Evolutionary conservation across 2,329 filamentous ascomycete genomes (phyloP).

Genomic region (Hymenoscyphus scutula): DNA sequence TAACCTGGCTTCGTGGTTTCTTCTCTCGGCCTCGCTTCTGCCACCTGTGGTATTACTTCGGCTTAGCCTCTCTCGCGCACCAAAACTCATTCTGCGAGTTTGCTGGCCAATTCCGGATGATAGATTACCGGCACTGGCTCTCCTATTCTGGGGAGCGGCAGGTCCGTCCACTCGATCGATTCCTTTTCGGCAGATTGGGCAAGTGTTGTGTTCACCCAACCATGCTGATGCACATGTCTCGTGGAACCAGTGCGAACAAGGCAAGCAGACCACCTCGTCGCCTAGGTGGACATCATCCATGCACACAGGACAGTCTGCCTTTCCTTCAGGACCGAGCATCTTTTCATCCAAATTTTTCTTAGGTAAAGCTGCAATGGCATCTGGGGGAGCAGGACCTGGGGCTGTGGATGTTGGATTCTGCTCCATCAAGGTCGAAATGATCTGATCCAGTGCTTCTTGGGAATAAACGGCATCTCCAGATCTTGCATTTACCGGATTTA

Average conservation of each 20-base stretch:
- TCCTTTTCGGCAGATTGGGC: conserved; percentile 70
- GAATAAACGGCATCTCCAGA: conserved; percentile 84
- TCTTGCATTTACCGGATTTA: conserved; percentile 51
- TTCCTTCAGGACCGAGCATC: conserved; percentile 62
- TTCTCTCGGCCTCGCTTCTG: conserved; percentile 18
- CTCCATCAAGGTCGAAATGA: conserved; percentile 87
- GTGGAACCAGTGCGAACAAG: conserved; percentile 94
- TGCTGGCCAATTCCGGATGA: conserved; percentile 20
- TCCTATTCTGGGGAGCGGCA: conserved; percentile 16
- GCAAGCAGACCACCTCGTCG: conserved; percentile 72
- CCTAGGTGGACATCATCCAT: conserved; percentile 78
- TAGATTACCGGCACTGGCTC: conserved; percentile 18
- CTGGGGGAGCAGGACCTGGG: conserved; percentile 74
- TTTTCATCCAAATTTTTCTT: conserved; percentile 67
- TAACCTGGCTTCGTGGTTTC: conserved; percentile 30
- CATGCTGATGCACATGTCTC: conserved; percentile 77
- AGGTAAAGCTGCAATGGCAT: conserved; percentile 70
- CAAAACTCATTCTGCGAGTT: conserved; percentile 22
- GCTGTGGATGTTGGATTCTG: conserved; percentile 73
- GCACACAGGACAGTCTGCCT: conserved; percentile 90
- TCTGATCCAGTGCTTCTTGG: conserved; percentile 84
- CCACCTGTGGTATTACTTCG: conserved; percentile 17
- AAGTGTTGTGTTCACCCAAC: conserved; percentile 89
- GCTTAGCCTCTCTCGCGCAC: conserved; percentile 12
- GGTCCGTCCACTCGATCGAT: conserved; percentile 30